Base-by-base conservation (phyloP, 192 early-diverging fungal species). In the Helicostylum pulchrum region DNA sequence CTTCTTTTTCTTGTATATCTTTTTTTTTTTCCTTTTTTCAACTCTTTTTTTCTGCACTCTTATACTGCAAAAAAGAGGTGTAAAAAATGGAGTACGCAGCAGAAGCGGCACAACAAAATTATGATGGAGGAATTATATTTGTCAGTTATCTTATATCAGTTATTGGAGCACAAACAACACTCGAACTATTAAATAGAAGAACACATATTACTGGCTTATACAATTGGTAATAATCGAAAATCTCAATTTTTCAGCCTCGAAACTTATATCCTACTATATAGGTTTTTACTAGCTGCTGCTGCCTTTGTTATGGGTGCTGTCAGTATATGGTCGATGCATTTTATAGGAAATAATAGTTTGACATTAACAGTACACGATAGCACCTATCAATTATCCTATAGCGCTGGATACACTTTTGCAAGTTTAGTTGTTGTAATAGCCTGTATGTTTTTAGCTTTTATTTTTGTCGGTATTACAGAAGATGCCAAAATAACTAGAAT, bases 271-370 rank as follows among this genome's bases (percentile, higher is more conserved):
- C n/a, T 47, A 74, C 45, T 55, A 2, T 48, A 70, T 52, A 73
- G 70, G 59, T 72, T 75, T 52, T 15, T 65, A 34, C 53, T 78
- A 15, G 50, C 62, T 32, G 51, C 70, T 45, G 69, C 77, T 34
- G 73, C 73, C 6, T 65, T 75, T 49, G 49, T 59, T 17, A 78
- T 72, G 73, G 77, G 73, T n/a, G 64, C 66, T 62, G 77, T 72
- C 26, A 62, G 73, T 7, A 72, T 78, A 4, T 78, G 77, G 77
- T 61, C 66, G 31, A 78, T 68, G 73, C 77, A 78, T 70, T 78
- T 78, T 51, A 69, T 74, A 9, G 77, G 73, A n/a, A 75, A 71
- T 23, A 72, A 72, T 42, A 54, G 65, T n/a, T 30, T 72, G 52
- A 65, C 34, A 10, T 51, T 78, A n/a, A 11, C 9, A 4, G 52